These are phyloP conservation scores for Talaromyces stipitatus DNA, from an alignment of 495 filamentous ascomycete species.

Conservation along the genomic window DNA sequence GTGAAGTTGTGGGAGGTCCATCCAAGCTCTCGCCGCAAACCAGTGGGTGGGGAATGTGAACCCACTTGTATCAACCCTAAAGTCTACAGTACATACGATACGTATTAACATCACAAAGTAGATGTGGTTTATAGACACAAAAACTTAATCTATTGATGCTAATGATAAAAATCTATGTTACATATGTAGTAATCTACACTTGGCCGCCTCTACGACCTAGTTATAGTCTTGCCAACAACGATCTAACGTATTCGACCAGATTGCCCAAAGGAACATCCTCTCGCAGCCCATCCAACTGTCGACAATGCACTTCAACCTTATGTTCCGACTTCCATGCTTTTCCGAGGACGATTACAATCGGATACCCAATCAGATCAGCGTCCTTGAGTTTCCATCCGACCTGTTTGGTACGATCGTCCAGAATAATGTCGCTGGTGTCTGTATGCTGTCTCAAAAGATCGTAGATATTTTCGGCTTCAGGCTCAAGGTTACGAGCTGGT, in stretches of 20 bases:
- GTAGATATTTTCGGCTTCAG: constrained; percentile 51
- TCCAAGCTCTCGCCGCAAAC: not conserved
- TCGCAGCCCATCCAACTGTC: constrained; percentile 41
- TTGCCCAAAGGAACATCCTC: constrained; percentile 37
- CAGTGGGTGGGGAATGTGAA: not conserved
- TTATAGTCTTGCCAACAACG: constrained; percentile 20
- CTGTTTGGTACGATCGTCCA: constrained; percentile 68
- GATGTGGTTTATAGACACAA: too few species aligned
- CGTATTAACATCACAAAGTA: too few species aligned
- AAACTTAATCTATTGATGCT: too few species aligned
- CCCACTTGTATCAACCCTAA: too few species aligned
- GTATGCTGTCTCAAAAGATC: constrained; percentile 35
- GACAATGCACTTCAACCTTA: constrained; percentile 71
- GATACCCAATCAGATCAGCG: constrained; percentile 84
- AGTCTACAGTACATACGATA: too few species aligned
- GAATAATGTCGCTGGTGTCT: constrained; percentile 44
- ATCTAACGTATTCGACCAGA: constrained; percentile 28
- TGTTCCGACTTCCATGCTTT: constrained; percentile 58
- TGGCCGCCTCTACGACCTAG: too few species aligned
- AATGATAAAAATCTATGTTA: too few species aligned
- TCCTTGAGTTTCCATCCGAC: constrained; percentile 82
- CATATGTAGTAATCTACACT: too few species aligned
- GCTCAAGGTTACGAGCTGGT: constrained; percentile 38
- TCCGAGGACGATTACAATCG: constrained; percentile 71
- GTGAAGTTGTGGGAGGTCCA: not conserved